Evolutionary conservation across 2,329 filamentous ascomycete genomes (phyloP).

Genomic region (Ascochyta viciae-villosae): DNA sequence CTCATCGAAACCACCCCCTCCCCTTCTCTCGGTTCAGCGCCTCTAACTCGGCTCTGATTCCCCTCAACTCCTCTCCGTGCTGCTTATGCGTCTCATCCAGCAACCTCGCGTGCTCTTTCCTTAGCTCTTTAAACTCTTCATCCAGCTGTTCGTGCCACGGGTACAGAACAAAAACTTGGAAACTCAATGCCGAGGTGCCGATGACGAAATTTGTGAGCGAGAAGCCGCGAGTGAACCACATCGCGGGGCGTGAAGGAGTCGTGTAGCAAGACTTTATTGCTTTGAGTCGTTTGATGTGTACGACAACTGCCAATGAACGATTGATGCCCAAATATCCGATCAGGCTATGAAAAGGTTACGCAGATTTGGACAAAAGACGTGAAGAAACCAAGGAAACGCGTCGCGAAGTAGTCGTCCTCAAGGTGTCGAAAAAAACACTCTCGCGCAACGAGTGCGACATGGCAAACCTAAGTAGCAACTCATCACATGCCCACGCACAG

Average conservation of each 20-base stretch:
- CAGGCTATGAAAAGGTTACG: too few relatives aligned
- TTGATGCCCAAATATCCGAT: too few relatives aligned
- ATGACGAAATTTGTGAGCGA: conserved; percentile 72
- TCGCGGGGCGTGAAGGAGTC: conserved; percentile 21
- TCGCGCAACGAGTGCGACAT: background rate
- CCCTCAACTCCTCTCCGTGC: conserved; percentile 28
- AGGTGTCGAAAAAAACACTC: background rate
- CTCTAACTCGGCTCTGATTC: conserved; percentile 33
- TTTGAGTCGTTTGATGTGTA: background rate
- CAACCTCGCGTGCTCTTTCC: conserved; percentile 60
- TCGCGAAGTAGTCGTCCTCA: too few relatives aligned
- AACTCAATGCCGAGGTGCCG: conserved; percentile 68
- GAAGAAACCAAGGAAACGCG: too few relatives aligned
- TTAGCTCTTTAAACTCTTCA: conserved; percentile 65
- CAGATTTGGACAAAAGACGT: too few relatives aligned
- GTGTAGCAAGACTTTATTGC: background rate
- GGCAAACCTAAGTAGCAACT: background rate
- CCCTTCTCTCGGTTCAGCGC: conserved; percentile 18
- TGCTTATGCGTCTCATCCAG: conserved; percentile 31
- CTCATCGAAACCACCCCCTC: conserved; percentile 7
- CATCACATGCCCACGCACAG: conserved; percentile 10
- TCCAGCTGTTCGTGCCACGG: conserved; percentile 74
- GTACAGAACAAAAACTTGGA: conserved; percentile 74
- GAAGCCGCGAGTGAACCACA: conserved; percentile 60
- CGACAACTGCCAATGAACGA: too few relatives aligned